These are phyloP conservation scores for Citeromyces matritensis DNA, from an alignment of 805 yeast species.

Conservation along the genomic window DNA sequence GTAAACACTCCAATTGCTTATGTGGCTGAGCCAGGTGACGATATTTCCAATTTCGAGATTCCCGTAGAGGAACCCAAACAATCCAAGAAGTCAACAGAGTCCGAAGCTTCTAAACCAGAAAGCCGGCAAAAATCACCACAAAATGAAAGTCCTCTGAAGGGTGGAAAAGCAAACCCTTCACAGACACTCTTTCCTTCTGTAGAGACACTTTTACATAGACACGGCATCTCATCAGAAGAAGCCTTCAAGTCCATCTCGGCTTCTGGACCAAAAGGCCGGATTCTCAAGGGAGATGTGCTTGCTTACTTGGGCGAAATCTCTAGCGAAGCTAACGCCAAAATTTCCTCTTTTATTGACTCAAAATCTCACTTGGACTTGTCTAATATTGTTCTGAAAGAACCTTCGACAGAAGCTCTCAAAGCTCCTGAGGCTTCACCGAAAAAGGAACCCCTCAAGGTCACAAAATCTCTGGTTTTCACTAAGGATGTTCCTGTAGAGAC, in stretches of 20 bases:
- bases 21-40: constrained; percentile 81
- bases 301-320: constrained; percentile 69
- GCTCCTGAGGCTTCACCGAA: constrained; percentile 14
- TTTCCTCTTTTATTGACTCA: constrained; percentile 40
- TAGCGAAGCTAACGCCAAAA: constrained; percentile 29
- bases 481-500: constrained; percentile 13
- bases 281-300: constrained; percentile 83
- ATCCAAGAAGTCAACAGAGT: constrained; percentile 7
- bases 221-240: constrained; percentile 51
- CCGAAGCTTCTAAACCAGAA: constrained; percentile 6
- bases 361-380: constrained; percentile 59
- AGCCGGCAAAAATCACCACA: constrained; percentile 8
- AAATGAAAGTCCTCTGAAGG: constrained; percentile 3
- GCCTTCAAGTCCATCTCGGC: constrained; percentile 65
- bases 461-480: constrained; percentile 14
- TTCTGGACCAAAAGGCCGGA: constrained; percentile 79
- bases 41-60: constrained; percentile 42
- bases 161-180: constrained; percentile 40
- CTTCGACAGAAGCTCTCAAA: constrained; percentile 7
- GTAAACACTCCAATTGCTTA: constrained; percentile 90
- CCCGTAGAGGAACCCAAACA: constrained; percentile 27
- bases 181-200: constrained; percentile 77
- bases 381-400: constrained; percentile 34
- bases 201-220: constrained; percentile 39
- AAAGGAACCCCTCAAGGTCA: constrained; percentile 18